A percentile compares a stretch with the other conserved stretches of the same genome.
Evolutionary conservation across 495 filamentous ascomycete genomes (phyloP).

Genomic region (Parachaetomium inaequale): DNA sequence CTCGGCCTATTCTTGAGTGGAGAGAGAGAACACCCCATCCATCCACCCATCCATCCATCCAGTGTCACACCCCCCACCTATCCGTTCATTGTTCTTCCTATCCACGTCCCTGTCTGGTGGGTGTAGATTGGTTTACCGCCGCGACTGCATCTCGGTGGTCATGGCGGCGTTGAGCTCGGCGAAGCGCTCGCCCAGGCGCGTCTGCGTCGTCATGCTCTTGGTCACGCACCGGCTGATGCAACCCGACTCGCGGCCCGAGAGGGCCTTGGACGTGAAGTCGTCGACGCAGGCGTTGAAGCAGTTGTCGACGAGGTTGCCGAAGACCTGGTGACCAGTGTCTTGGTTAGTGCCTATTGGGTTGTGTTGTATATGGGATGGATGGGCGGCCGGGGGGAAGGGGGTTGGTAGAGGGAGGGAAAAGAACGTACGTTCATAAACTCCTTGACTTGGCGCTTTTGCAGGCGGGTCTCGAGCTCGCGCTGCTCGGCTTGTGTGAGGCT

Average conservation of each 20-base stretch:
- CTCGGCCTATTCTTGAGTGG: neutral
- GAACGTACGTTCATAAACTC: constrained; percentile 88
- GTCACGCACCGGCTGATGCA: constrained; percentile 92
- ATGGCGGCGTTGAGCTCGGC: constrained; percentile 89
- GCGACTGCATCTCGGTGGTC: constrained; percentile 60
- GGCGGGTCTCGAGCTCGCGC: constrained; percentile 83
- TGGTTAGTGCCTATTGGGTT: neutral
- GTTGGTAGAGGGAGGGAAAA: neutral
- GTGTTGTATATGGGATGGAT: neutral
- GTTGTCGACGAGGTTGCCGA: constrained; percentile 88
- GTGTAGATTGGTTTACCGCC: too few species aligned
- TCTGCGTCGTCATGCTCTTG: constrained; percentile 86
- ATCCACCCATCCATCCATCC: neutral
- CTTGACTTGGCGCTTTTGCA: constrained; percentile 97
- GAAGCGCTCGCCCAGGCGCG: constrained; percentile 84
- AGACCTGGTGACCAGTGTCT: constrained; percentile 62
- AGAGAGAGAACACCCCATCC: neutral
- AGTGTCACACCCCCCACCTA: neutral
- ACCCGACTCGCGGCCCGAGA: constrained; percentile 77
- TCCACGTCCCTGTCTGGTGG: neutral
- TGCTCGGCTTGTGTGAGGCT: constrained; percentile 77
- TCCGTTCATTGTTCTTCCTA: neutral
- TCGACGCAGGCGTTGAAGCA: constrained; percentile 97
- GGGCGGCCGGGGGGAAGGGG: neutral
- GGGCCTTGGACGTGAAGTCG: constrained; percentile 96